phyloP scores from a whole-genome alignment of 2,329 filamentous ascomycete species.

The Fonsecaea pugnacius region DNA sequence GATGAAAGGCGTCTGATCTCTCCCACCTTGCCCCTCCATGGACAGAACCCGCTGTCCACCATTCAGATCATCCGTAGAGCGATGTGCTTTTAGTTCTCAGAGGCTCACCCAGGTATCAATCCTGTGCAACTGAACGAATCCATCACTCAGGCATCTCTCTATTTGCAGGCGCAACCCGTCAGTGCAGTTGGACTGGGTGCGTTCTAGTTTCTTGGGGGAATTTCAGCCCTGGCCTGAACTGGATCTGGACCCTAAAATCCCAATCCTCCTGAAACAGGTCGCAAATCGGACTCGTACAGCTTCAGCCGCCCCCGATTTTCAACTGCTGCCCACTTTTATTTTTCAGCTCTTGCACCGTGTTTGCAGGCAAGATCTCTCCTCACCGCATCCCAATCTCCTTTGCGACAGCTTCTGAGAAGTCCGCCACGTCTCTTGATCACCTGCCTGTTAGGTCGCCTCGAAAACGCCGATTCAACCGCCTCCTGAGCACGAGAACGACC shows the following conservation, averaged over 20 bases:
- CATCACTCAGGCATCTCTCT: conserved; percentile 5
- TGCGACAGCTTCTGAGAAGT: conserved; percentile 7
- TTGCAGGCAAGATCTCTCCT: neutral
- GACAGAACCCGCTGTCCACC: neutral
- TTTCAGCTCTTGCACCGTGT: conserved; percentile 21
- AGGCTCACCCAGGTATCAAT: neutral
- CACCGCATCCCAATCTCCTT: conserved; percentile 8
- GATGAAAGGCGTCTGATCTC: neutral
- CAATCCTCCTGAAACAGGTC: conserved; percentile 17
- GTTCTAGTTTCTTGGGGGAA: conserved; percentile 10
- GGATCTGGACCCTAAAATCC: conserved; percentile 9
- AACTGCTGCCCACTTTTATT: conserved; percentile 18
- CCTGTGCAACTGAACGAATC: conserved; percentile 1
- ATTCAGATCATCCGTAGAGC: neutral
- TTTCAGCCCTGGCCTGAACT: conserved; percentile 23
- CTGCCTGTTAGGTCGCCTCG: neutral
- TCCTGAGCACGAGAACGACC: conserved; percentile 9
- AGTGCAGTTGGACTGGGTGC: neutral
- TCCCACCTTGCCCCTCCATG: conserved; percentile 8
- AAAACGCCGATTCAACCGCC: neutral
- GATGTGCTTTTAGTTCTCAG: neutral
- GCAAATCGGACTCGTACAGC: conserved; percentile 18
- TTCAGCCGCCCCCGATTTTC: conserved; percentile 28
- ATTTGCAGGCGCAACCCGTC: neutral
- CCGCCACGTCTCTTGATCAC: neutral